A percentile compares a stretch with the other conserved stretches of the same genome.
phyloP scores from a whole-genome alignment of 345 rosid genomes.

The Eucalyptus tenuipes region DNA sequence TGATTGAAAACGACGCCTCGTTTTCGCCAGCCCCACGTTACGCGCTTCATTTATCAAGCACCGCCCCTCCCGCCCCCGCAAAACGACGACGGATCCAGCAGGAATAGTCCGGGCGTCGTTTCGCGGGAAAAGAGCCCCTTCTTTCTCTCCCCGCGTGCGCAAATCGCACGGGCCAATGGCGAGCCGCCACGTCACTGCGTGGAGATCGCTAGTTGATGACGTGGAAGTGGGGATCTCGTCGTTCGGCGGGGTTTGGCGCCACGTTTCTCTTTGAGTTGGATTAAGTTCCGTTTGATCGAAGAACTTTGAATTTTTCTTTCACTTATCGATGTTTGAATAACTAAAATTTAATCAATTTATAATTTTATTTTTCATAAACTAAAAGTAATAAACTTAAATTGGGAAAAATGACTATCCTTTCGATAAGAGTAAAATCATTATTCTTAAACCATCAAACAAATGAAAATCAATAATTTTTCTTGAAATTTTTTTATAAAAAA shows the following conservation, averaged over 20 bases:
- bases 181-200: not conserved
- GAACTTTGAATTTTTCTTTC: not conserved
- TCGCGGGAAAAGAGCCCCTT: not conserved
- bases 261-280: no score
- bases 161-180: not conserved
- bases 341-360: not conserved
- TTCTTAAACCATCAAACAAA: not conserved
- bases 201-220: not conserved
- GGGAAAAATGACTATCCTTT: not conserved
- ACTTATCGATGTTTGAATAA: not conserved
- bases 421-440: fast-evolving
- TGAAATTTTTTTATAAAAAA: not conserved
- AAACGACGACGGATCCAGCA: not conserved
- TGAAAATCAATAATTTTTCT: not conserved
- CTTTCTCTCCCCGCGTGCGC: not conserved
- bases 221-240: not conserved
- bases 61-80: not conserved
- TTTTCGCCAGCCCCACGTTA: not conserved
- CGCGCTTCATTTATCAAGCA: not conserved
- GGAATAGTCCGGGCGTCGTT: not conserved
- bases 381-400: not conserved
- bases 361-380: not conserved
- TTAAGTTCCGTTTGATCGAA: not conserved
- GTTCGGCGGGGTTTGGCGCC: not conserved
- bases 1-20: not conserved